phyloP scores from a whole-genome alignment of 2,329 filamentous ascomycete genomes.

The Fusarium albosuccineum region DNA sequence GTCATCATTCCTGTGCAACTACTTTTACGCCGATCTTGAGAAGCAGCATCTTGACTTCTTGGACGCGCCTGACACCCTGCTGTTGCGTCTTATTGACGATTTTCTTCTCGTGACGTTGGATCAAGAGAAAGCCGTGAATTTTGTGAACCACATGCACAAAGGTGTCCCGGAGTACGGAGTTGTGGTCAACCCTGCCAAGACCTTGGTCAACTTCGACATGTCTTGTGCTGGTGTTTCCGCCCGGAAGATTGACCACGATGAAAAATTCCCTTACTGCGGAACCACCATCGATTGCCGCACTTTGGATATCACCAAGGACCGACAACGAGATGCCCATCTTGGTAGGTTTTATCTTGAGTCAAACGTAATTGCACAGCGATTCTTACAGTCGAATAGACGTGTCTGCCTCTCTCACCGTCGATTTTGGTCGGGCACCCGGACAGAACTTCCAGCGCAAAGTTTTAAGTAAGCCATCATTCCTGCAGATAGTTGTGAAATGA shows the following conservation, averaged over 20 bases:
- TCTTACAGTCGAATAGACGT: constrained; percentile 52
- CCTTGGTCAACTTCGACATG: constrained; percentile 84
- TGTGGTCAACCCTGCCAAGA: constrained; percentile 81
- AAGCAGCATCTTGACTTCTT: constrained; percentile 76
- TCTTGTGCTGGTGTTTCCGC: constrained; percentile 66
- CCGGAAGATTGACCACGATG: constrained; percentile 56
- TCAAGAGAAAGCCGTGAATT: constrained; percentile 73
- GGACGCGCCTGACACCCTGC: constrained; percentile 65
- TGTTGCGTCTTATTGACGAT: constrained; percentile 90
- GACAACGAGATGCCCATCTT: constrained; percentile 62
- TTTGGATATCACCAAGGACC: constrained; percentile 80
- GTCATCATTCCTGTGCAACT: constrained; percentile 90
- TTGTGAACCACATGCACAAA: constrained; percentile 83
- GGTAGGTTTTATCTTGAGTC: constrained; percentile 56
- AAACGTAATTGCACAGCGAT: no score
- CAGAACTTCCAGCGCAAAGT: constrained; percentile 85
- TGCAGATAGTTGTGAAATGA: not conserved
- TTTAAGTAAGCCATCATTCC: constrained; percentile 64
- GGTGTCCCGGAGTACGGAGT: constrained; percentile 87
- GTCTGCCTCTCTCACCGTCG: constrained; percentile 82
- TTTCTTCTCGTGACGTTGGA: constrained; percentile 89
- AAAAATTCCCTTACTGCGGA: constrained; percentile 90
- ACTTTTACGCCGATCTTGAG: constrained; percentile 95
- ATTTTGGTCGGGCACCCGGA: constrained; percentile 78
- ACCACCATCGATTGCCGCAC: constrained; percentile 79